These are phyloP conservation scores for Sesbania bispinosa DNA, from an alignment of 306 rosid genomes.

Conservation along the genomic window DNA sequence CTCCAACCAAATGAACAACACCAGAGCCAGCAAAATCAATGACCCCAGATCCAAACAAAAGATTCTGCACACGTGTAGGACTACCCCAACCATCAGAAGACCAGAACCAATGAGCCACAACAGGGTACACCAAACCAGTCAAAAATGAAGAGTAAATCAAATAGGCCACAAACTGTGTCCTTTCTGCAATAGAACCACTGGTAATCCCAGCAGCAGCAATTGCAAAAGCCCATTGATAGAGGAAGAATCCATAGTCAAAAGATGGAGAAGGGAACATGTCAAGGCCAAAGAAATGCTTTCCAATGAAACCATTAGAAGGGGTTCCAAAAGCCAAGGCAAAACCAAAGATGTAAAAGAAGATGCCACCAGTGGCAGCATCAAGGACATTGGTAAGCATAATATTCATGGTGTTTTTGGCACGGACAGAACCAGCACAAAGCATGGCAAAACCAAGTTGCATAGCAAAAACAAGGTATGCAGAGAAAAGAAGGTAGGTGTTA, in stretches of 20 bases:
- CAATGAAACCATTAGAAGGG: constrained; percentile 52
- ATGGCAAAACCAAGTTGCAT: constrained; percentile 66
- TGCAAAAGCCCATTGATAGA: constrained; percentile 60
- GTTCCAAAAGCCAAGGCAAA: constrained; percentile 52
- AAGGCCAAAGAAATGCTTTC: constrained; percentile 46
- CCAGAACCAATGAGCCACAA: constrained; percentile 73
- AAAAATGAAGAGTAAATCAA: constrained; percentile 52
- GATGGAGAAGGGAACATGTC: constrained; percentile 32
- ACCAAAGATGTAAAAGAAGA: constrained; percentile 49
- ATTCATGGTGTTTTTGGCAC: constrained; percentile 60
- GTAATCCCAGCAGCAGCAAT: constrained; percentile 61
- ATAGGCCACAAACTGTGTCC: constrained; percentile 51
- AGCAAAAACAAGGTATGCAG: constrained; percentile 55
- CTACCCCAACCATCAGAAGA: constrained; percentile 58
- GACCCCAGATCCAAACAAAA: constrained; percentile 54
- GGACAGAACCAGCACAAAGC: constrained; percentile 61
- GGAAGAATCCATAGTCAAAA: constrained; percentile 43
- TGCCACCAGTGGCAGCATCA: constrained; percentile 50
- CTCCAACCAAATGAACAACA: constrained; percentile 65
- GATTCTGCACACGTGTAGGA: constrained; percentile 22
- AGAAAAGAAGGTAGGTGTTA: constrained; percentile 52
- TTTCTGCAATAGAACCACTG: constrained; percentile 57
- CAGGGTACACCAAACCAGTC: constrained; percentile 52
- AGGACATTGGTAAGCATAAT: constrained; percentile 63
- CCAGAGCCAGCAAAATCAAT: constrained; percentile 70